Evolutionary conservation across 2,329 filamentous ascomycete genomes (phyloP).

Genomic region (Fusarium incarnatum): DNA sequence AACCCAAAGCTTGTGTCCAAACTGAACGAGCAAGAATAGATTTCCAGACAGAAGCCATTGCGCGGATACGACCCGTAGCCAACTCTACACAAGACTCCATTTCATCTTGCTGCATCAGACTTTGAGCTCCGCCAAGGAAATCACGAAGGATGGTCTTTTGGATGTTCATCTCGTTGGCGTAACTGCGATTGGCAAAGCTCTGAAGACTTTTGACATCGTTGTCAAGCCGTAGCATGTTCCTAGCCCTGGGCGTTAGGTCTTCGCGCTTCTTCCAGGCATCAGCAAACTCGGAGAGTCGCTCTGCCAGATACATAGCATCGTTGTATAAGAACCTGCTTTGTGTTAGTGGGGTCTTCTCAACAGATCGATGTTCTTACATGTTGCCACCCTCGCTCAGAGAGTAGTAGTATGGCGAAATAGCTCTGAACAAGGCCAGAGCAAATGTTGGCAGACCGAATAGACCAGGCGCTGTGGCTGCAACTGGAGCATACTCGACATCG

Average conservation of each 20-base stretch:
- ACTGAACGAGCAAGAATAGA: slow-evolving; percentile 68
- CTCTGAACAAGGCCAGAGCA: slow-evolving; percentile 81
- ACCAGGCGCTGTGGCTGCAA: slow-evolving; percentile 74
- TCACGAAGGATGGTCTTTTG: slow-evolving; percentile 72
- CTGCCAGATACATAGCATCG: slow-evolving; percentile 72
- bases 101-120: slow-evolving; percentile 68
- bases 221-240: slow-evolving; percentile 67
- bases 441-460: slow-evolving; percentile 79
- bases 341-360: slow-evolving; percentile 9
- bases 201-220: slow-evolving; percentile 70
- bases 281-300: slow-evolving; percentile 63
- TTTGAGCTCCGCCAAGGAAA: slow-evolving; percentile 70
- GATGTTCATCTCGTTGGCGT: slow-evolving; percentile 69
- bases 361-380: slow-evolving; percentile 61
- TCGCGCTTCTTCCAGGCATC: slow-evolving; percentile 64
- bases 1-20: slow-evolving; percentile 72
- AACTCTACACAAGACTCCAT: slow-evolving; percentile 64
- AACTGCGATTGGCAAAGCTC: slow-evolving; percentile 71
- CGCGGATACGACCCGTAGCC: slow-evolving; percentile 64
- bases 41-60: slow-evolving; percentile 68
- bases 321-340: slow-evolving; percentile 71
- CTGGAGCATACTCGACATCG: slow-evolving; percentile 64
- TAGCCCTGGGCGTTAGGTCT: slow-evolving; percentile 63
- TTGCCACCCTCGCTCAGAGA: slow-evolving; percentile 69
- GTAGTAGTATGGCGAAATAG: slow-evolving; percentile 81